phyloP scores from a whole-genome alignment of 306 rosid genomes.

The Morella rubra region DNA sequence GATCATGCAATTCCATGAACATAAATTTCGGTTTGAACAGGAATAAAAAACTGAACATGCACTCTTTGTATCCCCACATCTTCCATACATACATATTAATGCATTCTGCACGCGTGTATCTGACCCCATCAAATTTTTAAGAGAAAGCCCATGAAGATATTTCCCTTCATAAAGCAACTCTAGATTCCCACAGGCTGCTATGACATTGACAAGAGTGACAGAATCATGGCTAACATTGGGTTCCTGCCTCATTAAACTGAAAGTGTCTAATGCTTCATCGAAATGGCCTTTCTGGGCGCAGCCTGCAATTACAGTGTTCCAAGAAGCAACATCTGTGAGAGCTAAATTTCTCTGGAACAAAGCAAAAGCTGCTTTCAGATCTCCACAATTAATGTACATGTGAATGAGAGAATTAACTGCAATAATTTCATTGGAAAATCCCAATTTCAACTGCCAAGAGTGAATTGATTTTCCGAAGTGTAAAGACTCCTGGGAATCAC shows the following conservation, averaged over 20 bases:
- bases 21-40: slow-evolving; percentile 39
- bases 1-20: slow-evolving; percentile 66
- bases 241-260: slow-evolving; percentile 39
- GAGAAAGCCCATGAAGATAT: slow-evolving; percentile 44
- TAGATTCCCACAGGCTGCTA: slow-evolving; percentile 56
- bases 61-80: slow-evolving; percentile 51
- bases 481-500: slow-evolving; percentile 36
- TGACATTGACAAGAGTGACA: slow-evolving; percentile 46
- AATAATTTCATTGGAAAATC: slow-evolving; percentile 42
- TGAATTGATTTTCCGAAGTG: slow-evolving; percentile 54
- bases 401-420: slow-evolving; percentile 47
- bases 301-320: slow-evolving; percentile 60
- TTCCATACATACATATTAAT: slow-evolving; percentile 54
- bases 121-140: slow-evolving; percentile 43
- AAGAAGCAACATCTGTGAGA: slow-evolving; percentile 37
- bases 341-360: slow-evolving; percentile 40
- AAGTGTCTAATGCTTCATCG: slow-evolving; percentile 40
- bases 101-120: slow-evolving; percentile 51
- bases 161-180: slow-evolving; percentile 43
- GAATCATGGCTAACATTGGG: slow-evolving; percentile 41
- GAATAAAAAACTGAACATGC: slow-evolving; percentile 43
- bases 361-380: slow-evolving; percentile 40
- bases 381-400: slow-evolving; percentile 52
- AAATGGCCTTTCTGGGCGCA: slow-evolving; percentile 34
- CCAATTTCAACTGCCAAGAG: slow-evolving; percentile 59